Conservation (phyloP, 768 basidiomycete genomes). For the Hygrocybe punicea region DNA sequence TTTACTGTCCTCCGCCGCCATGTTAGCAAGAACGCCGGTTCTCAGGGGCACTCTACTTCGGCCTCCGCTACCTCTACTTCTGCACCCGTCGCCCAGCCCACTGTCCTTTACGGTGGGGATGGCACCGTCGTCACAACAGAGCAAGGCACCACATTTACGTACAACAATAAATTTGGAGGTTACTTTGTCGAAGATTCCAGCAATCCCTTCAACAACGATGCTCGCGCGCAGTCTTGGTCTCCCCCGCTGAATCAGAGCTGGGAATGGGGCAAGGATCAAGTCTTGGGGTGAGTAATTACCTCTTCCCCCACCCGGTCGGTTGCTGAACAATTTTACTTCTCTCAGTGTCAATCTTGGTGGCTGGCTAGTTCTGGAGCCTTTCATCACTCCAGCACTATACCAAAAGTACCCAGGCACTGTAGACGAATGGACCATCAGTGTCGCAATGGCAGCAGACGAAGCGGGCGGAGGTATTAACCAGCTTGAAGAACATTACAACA, state of each 20-base stretch:
- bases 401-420: slow-evolving; percentile 54
- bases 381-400: slow-evolving; percentile 59
- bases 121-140: slow-evolving; percentile 51
- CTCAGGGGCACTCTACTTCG: not conserved
- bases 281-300: slow-evolving; percentile 62
- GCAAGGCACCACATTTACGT: slow-evolving; percentile 58
- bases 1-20: slow-evolving; percentile 10
- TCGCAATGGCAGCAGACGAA: slow-evolving; percentile 66
- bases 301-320: not conserved
- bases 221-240: slow-evolving; percentile 75
- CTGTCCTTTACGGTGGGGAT: slow-evolving; percentile 43
- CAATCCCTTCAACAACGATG: slow-evolving; percentile 52
- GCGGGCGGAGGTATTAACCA: slow-evolving; percentile 62
- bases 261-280: slow-evolving; percentile 66
- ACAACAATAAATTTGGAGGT: slow-evolving; percentile 61
- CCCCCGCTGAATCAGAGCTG: slow-evolving; percentile 85
- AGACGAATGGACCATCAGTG: slow-evolving; percentile 82
- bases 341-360: slow-evolving; percentile 88
- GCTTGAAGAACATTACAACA: slow-evolving; percentile 86
- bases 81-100: not conserved
- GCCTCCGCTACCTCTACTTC: not conserved
- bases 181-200: slow-evolving; percentile 26
- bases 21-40: not conserved
- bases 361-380: slow-evolving; percentile 86
- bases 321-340: slow-evolving; percentile 6